Evolutionary conservation across 2,329 filamentous ascomycete species (phyloP).

Genomic region (Leptographium procerum): DNA sequence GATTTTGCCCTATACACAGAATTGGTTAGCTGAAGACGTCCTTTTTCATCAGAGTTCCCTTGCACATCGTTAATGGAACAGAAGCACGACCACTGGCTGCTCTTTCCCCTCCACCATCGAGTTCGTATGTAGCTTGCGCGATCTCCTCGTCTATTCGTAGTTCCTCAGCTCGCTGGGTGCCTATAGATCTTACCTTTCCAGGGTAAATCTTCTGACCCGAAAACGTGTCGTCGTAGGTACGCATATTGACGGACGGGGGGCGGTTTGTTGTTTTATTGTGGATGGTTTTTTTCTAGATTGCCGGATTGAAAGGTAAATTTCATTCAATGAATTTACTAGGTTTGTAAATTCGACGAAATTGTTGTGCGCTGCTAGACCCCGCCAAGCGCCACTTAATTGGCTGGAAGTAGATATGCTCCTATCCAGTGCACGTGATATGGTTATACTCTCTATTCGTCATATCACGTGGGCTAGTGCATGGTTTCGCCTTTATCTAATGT

Average conservation of each 20-base stretch:
- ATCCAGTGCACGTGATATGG: neutral
- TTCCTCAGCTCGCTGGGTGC: neutral
- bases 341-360: slow-evolving; percentile 17
- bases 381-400: slow-evolving; percentile 1
- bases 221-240: slow-evolving; percentile 57
- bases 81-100: neutral
- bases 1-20: slow-evolving; percentile 74
- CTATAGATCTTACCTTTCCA: slow-evolving; percentile 41
- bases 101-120: neutral
- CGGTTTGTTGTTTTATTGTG: neutral
- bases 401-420: neutral
- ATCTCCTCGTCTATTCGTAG: neutral
- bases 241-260: slow-evolving; percentile 36
- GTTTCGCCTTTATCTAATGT: neutral
- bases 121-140: neutral
- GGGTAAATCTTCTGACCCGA: slow-evolving; percentile 57
- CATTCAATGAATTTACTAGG: slow-evolving; percentile 7
- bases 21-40: neutral
- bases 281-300: neutral
- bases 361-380: slow-evolving; percentile 9
- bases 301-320: slow-evolving; percentile 3
- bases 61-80: neutral
- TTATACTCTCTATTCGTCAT: neutral
- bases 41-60: neutral
- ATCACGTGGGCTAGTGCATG: neutral